Conservation (phyloP, 1,284 basidiomycete genomes). For the Microbotryum saponariae region DNA sequence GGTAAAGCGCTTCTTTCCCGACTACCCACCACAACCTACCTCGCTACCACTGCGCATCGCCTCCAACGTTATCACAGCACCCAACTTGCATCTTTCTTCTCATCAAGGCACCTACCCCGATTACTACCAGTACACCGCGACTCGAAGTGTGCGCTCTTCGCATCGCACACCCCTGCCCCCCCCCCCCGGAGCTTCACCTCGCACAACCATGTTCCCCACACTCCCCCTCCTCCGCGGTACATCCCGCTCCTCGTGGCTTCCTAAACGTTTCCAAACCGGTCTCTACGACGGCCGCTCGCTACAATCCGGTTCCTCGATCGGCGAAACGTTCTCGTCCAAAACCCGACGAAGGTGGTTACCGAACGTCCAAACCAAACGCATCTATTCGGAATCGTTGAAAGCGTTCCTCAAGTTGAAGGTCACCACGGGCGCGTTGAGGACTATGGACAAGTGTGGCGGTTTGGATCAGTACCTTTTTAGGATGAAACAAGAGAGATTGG, state of each 20-base stretch:
- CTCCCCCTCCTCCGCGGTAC: slow-evolving; percentile 19
- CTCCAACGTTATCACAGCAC: too few species aligned
- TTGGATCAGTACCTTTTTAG: slow-evolving; percentile 67
- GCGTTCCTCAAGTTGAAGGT: slow-evolving; percentile 57
- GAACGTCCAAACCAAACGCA: slow-evolving; percentile 67
- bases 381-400: slow-evolving; percentile 59
- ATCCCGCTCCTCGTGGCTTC: slow-evolving; percentile 23
- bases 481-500: slow-evolving; percentile 57
- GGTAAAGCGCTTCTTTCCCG: too few species aligned
- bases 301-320: slow-evolving; percentile 80
- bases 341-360: slow-evolving; percentile 84
- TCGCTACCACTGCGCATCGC: too few species aligned
- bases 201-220: slow-evolving; percentile 41
- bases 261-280: slow-evolving; percentile 28
- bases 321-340: slow-evolving; percentile 73
- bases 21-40: too few species aligned
- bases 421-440: slow-evolving; percentile 63
- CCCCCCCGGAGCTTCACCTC: neutral
- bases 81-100: too few species aligned
- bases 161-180: too few species aligned
- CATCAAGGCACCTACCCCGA: too few species aligned
- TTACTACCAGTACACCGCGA: too few species aligned
- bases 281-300: slow-evolving; percentile 72
- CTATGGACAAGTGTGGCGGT: slow-evolving; percentile 75
- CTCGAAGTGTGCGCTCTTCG: too few species aligned